Base-by-base conservation (phyloP, 2,329 filamentous ascomycete genomes). In the Talaromyces islandicus region DNA sequence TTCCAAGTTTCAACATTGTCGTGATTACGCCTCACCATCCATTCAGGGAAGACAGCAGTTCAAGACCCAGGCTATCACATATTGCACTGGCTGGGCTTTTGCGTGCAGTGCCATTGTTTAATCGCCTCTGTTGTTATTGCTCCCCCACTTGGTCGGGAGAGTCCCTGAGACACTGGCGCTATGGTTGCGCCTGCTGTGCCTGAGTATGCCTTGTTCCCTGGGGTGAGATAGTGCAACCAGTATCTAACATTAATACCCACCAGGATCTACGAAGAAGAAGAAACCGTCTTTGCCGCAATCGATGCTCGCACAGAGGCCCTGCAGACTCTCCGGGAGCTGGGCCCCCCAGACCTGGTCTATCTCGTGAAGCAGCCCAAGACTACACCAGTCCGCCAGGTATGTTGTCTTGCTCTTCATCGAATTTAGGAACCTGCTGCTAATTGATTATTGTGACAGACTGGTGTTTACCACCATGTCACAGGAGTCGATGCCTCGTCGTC, bases 401-500 rank as follows among this genome's bases (percentile, higher is more conserved):
- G 71, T 59, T 58, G 32, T 29, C 17, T 51, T 30, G n/a, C 17
- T 32, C 30, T 32, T 38, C 43, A 46, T 57, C 56, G 62, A 38
- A 61, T 48, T 50, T 50, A 5, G 7, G 21, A 17, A 14, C 17
- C 11, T 25, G 12, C 3, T 25, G 48, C 48, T 52, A 3, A 52
- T n/a, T 52, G 25, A 55, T 35, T 11, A 60, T 60, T 30, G 29
- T 38, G 63, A 64, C 24, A 68, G 90, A 88, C 87, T 63, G 94
- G 94, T 62, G 88, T 97, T 59, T 99, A 99, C 74, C 94, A 99
- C 75, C 94, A 99, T 86, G 92, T 97, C 68, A 96, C 92, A 43
- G 94, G 94, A 63, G 88, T 97, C 71, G 94, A 99, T 78, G 94
- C 94, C 54, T 99, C 94, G 2, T 97, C 94, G 7, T 97, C 94